Evolutionary conservation across 176 grass and related monocot species (phyloP).

Genomic region (Secale cereale): DNA sequence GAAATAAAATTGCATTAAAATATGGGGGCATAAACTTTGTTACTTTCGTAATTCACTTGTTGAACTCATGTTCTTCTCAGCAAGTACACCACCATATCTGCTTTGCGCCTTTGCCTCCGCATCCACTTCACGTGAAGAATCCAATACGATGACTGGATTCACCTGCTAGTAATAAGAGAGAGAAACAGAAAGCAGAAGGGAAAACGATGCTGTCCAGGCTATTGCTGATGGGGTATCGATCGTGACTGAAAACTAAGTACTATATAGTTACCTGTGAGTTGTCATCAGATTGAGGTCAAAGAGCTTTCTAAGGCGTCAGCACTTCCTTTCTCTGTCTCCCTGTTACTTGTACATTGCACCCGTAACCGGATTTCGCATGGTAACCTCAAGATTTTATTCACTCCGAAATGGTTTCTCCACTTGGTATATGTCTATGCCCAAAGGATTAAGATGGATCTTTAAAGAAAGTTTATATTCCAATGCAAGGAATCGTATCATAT

Average conservation of each 20-base stretch:
- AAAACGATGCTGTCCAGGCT: not conserved
- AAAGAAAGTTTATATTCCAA: not conserved
- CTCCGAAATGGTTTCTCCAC: not conserved
- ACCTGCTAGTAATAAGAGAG: not conserved
- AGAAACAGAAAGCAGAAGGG: not conserved
- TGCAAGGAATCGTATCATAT: not conserved
- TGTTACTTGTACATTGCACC: not conserved
- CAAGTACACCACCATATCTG: not conserved
- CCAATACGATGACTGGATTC: not conserved
- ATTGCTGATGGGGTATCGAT: not conserved
- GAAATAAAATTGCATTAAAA: no score
- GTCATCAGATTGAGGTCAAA: not conserved
- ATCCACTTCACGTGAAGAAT: not conserved
- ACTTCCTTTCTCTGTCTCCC: not conserved
- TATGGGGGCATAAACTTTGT: not conserved
- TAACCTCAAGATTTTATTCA: conserved; percentile 21
- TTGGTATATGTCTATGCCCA: not conserved
- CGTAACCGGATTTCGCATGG: conserved; percentile 12
- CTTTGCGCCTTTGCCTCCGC: not conserved
- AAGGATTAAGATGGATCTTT: not conserved
- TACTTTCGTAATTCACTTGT: not conserved
- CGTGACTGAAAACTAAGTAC: not conserved
- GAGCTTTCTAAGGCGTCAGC: conserved; percentile 12
- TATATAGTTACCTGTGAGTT: not conserved
- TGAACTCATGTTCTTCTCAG: not conserved